Percentiles rank a stretch among this genome's conserved stretches.
Evolutionary conservation across 2,329 filamentous ascomycete species (phyloP).

Genomic region (Arthrinium phaeospermum): DNA sequence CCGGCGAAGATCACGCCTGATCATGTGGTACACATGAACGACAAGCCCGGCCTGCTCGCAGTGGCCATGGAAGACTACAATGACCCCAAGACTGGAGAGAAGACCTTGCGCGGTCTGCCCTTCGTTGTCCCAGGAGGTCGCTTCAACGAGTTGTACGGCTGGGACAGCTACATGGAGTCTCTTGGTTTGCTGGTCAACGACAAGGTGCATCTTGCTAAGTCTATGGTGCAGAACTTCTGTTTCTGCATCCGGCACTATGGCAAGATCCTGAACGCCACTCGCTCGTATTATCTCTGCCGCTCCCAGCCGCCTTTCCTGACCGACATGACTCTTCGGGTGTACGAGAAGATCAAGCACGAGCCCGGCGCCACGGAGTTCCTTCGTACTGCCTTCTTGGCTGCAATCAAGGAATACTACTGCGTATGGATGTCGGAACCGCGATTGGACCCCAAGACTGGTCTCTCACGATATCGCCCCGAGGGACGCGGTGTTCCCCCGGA

Average conservation of each 20-base stretch:
- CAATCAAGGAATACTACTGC: constrained; percentile 94
- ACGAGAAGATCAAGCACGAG: constrained; percentile 90
- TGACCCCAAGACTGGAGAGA: constrained; percentile 71
- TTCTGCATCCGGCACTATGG: constrained; percentile 99
- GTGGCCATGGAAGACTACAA: constrained; percentile 82
- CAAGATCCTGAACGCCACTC: constrained; percentile 96
- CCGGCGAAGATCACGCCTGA: constrained; percentile 79
- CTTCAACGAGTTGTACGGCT: constrained; percentile 98
- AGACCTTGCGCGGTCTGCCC: constrained; percentile 78
- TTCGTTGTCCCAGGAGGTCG: constrained; percentile 97
- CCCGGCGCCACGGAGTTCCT: constrained; percentile 82
- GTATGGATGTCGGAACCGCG: constrained; percentile 85
- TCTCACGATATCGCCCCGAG: constrained; percentile 85
- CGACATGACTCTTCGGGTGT: constrained; percentile 94
- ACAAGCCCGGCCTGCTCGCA: constrained; percentile 86
- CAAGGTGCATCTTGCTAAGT: constrained; percentile 84
- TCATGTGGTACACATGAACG: constrained; percentile 81
- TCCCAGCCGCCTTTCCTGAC: constrained; percentile 97
- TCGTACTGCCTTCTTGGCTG: constrained; percentile 78
- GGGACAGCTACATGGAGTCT: constrained; percentile 99
- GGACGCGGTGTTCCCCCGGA: constrained; percentile 88
- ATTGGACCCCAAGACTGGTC: constrained; percentile 75
- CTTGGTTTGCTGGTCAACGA: constrained; percentile 87
- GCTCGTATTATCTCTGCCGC: constrained; percentile 91
- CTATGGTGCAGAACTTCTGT: constrained; percentile 95